Conservation (phyloP, 2,329 filamentous ascomycete genomes). For the Nigrospora oryzae region DNA sequence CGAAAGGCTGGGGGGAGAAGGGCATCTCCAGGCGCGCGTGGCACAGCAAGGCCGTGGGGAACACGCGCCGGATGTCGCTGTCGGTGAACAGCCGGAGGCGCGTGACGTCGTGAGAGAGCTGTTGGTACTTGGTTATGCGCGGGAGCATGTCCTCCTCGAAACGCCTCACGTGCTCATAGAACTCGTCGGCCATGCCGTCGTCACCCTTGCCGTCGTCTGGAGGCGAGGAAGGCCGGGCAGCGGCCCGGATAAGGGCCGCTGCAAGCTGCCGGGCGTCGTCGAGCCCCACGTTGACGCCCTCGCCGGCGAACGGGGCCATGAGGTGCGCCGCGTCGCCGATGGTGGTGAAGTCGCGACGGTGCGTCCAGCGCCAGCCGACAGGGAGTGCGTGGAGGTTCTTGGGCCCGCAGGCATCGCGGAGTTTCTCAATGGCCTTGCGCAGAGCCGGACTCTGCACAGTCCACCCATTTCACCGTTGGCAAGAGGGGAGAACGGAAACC, state of each 20-base stretch:
- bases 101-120: slow-evolving; percentile 34
- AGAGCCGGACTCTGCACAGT: slow-evolving; percentile 19
- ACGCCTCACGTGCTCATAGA: slow-evolving; percentile 23
- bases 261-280: slow-evolving; percentile 43
- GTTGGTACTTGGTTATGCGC: slow-evolving; percentile 26
- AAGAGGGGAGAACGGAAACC: no score
- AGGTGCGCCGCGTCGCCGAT: slow-evolving; percentile 54
- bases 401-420: slow-evolving; percentile 27
- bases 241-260: slow-evolving; percentile 26
- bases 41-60: not conserved
- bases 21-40: not conserved
- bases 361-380: slow-evolving; percentile 36
- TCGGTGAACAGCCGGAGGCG: slow-evolving; percentile 36
- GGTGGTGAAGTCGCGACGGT: slow-evolving; percentile 39
- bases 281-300: slow-evolving; percentile 51
- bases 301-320: slow-evolving; percentile 49
- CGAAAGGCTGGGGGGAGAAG: not conserved
- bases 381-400: slow-evolving; percentile 46
- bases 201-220: not conserved
- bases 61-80: not conserved
- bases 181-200: slow-evolving; percentile 8
- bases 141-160: slow-evolving; percentile 31
- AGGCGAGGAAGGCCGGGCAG: slow-evolving; percentile 3
- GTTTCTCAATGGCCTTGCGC: slow-evolving; percentile 29
- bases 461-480: no score